A percentile compares a stretch with the other conserved stretches of the same genome.
Evolutionary conservation across 768 basidiomycete genomes (phyloP).

Genomic region (Pleurotus djamor): DNA sequence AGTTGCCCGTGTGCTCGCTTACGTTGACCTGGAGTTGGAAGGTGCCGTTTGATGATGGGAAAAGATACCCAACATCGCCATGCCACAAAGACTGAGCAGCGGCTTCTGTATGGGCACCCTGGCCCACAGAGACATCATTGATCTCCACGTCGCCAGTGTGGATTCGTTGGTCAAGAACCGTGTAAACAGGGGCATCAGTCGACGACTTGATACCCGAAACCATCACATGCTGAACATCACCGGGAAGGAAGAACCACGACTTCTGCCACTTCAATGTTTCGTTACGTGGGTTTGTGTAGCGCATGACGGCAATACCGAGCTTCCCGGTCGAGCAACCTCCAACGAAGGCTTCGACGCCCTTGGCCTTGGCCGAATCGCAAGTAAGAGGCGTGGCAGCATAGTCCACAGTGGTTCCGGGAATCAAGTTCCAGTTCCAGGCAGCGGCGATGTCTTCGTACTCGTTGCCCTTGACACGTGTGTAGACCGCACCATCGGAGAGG

Average conservation of each 20-base stretch:
- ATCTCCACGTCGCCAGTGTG: conserved; percentile 41
- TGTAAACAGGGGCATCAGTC: conserved; percentile 45
- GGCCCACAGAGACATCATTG: neutral
- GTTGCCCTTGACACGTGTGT: conserved; percentile 61
- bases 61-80: conserved; percentile 59
- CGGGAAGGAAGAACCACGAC: conserved; percentile 69
- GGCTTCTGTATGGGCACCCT: conserved; percentile 17
- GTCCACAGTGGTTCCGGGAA: conserved; percentile 71
- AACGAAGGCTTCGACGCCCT: conserved; percentile 56
- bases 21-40: conserved; percentile 36
- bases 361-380: conserved; percentile 39
- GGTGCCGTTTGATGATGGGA: conserved; percentile 35
- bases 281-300: conserved; percentile 64
- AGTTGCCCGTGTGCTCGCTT: conserved; percentile 52
- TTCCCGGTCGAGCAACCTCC: conserved; percentile 62
- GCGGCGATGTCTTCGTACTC: conserved; percentile 76
- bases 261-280: conserved; percentile 59
- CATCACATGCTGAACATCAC: conserved; percentile 64
- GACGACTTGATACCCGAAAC: conserved; percentile 47
- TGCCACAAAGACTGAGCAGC: conserved; percentile 54
- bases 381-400: conserved; percentile 52
- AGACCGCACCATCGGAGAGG: conserved; percentile 60
- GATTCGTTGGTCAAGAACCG: conserved; percentile 66
- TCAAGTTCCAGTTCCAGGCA: conserved; percentile 76
- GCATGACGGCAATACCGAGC: conserved; percentile 59